Base-by-base conservation (phyloP, 2,329 filamentous ascomycete species). In the Ascochyta rabiei region DNA sequence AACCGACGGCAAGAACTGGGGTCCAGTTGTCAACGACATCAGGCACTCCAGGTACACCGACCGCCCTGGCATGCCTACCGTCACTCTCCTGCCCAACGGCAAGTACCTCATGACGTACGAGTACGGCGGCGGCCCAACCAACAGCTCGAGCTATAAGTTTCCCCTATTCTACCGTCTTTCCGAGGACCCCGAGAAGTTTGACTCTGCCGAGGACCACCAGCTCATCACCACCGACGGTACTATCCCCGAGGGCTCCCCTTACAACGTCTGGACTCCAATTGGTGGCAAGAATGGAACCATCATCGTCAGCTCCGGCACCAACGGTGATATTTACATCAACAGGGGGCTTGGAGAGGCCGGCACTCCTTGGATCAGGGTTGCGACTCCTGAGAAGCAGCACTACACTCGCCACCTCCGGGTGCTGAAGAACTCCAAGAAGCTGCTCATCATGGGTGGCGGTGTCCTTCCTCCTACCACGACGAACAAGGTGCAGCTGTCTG, bases 41-140 rank as follows among this genome's bases (percentile, higher is more conserved):
- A 77, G 82, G 18, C 87, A 88, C 62, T 74, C 79, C n/a, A 80
- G 78, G 48, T 88, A 88, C 71, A 82, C 81, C 2, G 84, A 81
- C 56, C 83, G 88, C 1, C 88, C 88, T 0, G 88, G 87, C 44
- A 90, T 90, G 88, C 82, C 87, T 1, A 84, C 82, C 0, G 78
- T 90, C 8, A 79, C 82, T 1, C 66, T 79, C 65, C 79, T 90
- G 4, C 77, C 86, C 60, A 83, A 83, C 60, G 83, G 81, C 52
- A 75, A 84, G 64, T 89, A 82, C 72, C 83, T 90, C 65, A 84
- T 86, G 76, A 80, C 81, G 6, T 88, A 89, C 70, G 87, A 89
- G 69, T 85, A 83, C 59, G 84, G 84, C 44, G 82, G 81, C 62
- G 65, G 78, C 41, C 75, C 75, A 0, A 71, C 72, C 19, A 69